Evolutionary conservation across 805 yeast species (phyloP), one percentile per base, ranked within the genome.

Genomic region (Lipomyces starkeyi): DNA sequence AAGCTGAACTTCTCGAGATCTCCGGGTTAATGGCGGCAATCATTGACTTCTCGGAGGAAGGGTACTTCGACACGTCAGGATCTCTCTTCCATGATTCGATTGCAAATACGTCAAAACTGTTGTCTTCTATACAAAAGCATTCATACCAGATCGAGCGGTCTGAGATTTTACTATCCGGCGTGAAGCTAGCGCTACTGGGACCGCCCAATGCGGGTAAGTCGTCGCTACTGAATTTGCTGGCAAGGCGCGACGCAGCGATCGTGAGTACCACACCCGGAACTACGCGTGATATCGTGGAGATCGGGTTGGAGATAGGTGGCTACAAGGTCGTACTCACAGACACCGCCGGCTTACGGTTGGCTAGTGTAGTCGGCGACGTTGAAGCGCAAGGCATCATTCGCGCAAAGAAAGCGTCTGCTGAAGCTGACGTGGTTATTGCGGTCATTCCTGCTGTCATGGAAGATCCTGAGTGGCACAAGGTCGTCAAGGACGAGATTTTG

Each of bases 161-260:
- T 0, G 90, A 88, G 71, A 80, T 93, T 0, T 77, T 94, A 17
- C 78, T 88, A 54, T 82, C 84, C 29, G 99, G 99, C 0, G 87
- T 94, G 35, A 86, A 86, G 66, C 74, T 93, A 32, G 87, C 89
- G 0, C 80, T 95, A 9, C 71, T 93, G 14, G 99, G 99, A 0
- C 95, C 97, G 6, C 97, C 99, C 0, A 95, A 95, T 78, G 97
- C 97, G 0, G 99, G 99, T 0, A 95, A 95, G 76, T 93, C 97
- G 2, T 91, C 97, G 0, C 79, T 95, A 11, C 78, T 95, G 62
- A 95, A 95, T 74, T 75, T 80, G n/a, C 77, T 95, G 7, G 91
- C 93, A 0, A 84, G 88, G 67, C 86, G 90, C 27, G 96, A 93
- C 27, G 90, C 92, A 20, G 96, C 97, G 0, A 92, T 95, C 52